A percentile compares a stretch with the other conserved stretches of the same genome.
phyloP scores from a whole-genome alignment of 768 basidiomycete species.

The Xanthoconium stramineum region DNA sequence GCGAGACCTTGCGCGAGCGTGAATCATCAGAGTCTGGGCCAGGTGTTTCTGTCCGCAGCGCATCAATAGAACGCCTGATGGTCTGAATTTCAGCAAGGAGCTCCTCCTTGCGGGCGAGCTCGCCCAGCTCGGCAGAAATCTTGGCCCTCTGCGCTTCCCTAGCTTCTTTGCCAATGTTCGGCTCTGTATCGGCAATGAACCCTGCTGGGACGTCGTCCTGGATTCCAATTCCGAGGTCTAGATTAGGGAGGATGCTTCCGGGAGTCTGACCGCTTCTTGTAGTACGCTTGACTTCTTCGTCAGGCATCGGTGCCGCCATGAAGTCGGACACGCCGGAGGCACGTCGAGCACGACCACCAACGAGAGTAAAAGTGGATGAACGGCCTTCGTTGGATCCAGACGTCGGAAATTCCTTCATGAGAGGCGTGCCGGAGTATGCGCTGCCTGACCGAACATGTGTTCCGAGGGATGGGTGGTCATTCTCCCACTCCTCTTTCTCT shows the following conservation, averaged over 20 bases:
- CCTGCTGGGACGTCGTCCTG: slow-evolving; percentile 70
- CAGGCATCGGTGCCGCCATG: slow-evolving; percentile 55
- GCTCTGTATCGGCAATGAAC: slow-evolving; percentile 54
- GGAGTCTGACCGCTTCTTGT: slow-evolving; percentile 48
- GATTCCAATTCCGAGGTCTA: slow-evolving; percentile 75
- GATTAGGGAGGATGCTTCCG: slow-evolving; percentile 54
- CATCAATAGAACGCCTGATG: slow-evolving; percentile 76
- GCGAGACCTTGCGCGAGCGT: slow-evolving; percentile 59
- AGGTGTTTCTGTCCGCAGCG: slow-evolving; percentile 69
- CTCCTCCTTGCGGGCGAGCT: slow-evolving; percentile 64
- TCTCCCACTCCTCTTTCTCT: slow-evolving; percentile 86
- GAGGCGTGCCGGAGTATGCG: slow-evolving; percentile 56
- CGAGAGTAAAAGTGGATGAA: slow-evolving; percentile 47
- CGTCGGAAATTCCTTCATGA: slow-evolving; percentile 63
- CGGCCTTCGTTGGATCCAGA: slow-evolving; percentile 44
- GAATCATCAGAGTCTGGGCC: slow-evolving; percentile 46
- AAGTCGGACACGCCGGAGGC: slow-evolving; percentile 74
- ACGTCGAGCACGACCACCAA: slow-evolving; percentile 53
- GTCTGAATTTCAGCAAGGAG: slow-evolving; percentile 75
- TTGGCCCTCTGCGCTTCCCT: slow-evolving; percentile 33
- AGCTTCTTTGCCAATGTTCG: slow-evolving; percentile 27
- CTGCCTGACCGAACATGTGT: slow-evolving; percentile 65
- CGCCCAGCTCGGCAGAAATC: slow-evolving; percentile 43
- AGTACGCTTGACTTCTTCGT: slow-evolving; percentile 58
- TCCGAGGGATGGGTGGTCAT: slow-evolving; percentile 64